Percentiles rank a stretch among this genome's conserved stretches.
phyloP scores from a whole-genome alignment of 345 rosid species.

The Eucalyptus tenuipes region DNA sequence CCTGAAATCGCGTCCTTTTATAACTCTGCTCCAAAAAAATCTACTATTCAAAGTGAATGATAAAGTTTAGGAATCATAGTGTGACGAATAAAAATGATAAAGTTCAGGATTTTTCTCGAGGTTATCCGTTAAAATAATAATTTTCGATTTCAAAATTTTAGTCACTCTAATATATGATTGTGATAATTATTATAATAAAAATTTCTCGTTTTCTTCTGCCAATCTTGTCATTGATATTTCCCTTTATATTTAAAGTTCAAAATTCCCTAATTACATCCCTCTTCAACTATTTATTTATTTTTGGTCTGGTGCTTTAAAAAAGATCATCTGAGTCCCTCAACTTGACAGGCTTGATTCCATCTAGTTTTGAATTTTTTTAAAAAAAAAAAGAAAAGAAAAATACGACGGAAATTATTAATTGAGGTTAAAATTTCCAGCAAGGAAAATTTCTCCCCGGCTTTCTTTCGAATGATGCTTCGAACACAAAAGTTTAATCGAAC shows the following conservation, averaged over 20 bases:
- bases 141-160: too few relatives aligned
- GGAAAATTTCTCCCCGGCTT: not conserved
- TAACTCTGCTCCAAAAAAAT: not conserved
- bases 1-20: not conserved
- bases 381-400: not conserved
- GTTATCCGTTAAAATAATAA: not conserved
- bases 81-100: not conserved
- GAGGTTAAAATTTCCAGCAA: not conserved
- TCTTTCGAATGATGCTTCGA: not conserved
- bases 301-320: not conserved
- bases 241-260: not conserved
- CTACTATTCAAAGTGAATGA: not conserved
- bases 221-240: rapidly evolving
- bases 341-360: not conserved
- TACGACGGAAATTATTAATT: not conserved
- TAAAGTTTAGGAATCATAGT: not conserved
- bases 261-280: not conserved
- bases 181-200: not conserved
- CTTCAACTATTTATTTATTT: not conserved
- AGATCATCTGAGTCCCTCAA: not conserved
- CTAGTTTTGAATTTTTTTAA: not conserved
- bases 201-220: rapidly evolving
- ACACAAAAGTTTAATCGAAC: not conserved
- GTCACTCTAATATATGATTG: not conserved
- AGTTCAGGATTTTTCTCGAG: not conserved